Evolutionary conservation across 1,284 basidiomycete species (phyloP), one percentile per base, ranked within the genome.

Genomic region (Ustilago curta): DNA sequence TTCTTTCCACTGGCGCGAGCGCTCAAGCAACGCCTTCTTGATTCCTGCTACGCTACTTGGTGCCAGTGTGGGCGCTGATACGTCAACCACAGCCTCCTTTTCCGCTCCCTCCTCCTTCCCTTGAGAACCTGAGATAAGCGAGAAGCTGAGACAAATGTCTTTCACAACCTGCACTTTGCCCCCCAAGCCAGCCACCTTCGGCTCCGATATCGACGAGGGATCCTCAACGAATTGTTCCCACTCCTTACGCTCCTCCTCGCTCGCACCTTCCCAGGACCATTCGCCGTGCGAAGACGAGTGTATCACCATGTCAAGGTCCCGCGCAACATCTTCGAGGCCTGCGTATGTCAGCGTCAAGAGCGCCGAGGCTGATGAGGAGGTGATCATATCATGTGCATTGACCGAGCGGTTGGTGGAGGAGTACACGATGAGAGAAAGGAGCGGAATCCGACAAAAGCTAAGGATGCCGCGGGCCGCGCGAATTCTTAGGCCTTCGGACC

Each of bases 301-400:
- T 12, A 74, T 61, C 47, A 74, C 61, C 65, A 69, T 61, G 50
- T 74, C 71, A 31, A 74, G 55, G 19, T 74, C 71, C 18, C 65
- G 66, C 4, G 71, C 66, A 1, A 74, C 71, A 65, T 65, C 71
- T 44, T 69, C 55, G 23, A 66, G 44, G 18, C 35, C 42, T 12
- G 44, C 43, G 40, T 74, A 74, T 2, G 19, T 50, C 14, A 74
- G 48, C 51, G 47, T 58, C 19, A 74, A 37, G 14, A 56, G 57
- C 31, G 61, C 49, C 4, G 61, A 31, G 6, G 58, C 31, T 21
- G n/a, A 11, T 2, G 51, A 51, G 35, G 35, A 27, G 18, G 29
- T 25, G 25, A 18, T 39, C 68, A 70, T 70, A 14, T 21, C 65
- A 62, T 51, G 11, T 48, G 49, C 4, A 8, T 9, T 31, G 9